A percentile compares a stretch with the other conserved stretches of the same genome.
These are phyloP conservation scores for Hypoxylon sp. DNA, from an alignment of 2,329 filamentous ascomycete species.

Conservation along the genomic window DNA sequence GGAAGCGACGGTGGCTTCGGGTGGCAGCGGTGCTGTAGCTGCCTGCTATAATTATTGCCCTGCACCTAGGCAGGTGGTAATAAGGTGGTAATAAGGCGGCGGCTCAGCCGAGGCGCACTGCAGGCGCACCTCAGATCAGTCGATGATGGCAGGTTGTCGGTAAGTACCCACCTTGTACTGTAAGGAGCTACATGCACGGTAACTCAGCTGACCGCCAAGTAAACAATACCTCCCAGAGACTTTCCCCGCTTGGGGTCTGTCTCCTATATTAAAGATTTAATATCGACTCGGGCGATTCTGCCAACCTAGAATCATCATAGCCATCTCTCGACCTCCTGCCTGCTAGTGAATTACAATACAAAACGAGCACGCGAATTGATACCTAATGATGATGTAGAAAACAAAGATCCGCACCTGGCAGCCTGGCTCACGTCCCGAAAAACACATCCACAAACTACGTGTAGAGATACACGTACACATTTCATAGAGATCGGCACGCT, in stretches of 20 bases:
- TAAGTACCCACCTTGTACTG: slow-evolving; percentile 22
- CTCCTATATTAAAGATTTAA: slow-evolving; percentile 23
- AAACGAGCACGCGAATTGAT: slow-evolving; percentile 8
- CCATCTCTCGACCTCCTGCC: not conserved
- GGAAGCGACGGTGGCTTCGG: slow-evolving; percentile 11
- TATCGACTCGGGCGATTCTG: slow-evolving; percentile 6
- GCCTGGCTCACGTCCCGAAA: slow-evolving; percentile 18
- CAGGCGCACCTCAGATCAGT: slow-evolving; percentile 27
- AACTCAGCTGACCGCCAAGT: slow-evolving; percentile 21
- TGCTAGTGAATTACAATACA: not conserved
- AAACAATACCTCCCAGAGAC: slow-evolving; percentile 13
- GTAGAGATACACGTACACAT: slow-evolving; percentile 32
- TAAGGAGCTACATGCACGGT: slow-evolving; percentile 19
- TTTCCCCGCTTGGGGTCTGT: slow-evolving; percentile 12
- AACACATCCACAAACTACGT: slow-evolving; percentile 28
- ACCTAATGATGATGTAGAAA: slow-evolving; percentile 24
- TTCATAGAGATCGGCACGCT: slow-evolving; percentile 45
- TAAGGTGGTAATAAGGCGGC: slow-evolving; percentile 37
- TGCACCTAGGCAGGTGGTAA: slow-evolving; percentile 5
- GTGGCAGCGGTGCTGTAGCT: slow-evolving; percentile 10
- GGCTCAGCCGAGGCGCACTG: slow-evolving; percentile 42
- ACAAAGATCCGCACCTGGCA: slow-evolving; percentile 8
- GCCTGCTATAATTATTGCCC: not conserved
- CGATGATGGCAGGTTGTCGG: slow-evolving; percentile 5
- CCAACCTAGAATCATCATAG: not conserved